Conservation (phyloP, 305 asterid species). For the Caryopteris hybrid region DNA sequence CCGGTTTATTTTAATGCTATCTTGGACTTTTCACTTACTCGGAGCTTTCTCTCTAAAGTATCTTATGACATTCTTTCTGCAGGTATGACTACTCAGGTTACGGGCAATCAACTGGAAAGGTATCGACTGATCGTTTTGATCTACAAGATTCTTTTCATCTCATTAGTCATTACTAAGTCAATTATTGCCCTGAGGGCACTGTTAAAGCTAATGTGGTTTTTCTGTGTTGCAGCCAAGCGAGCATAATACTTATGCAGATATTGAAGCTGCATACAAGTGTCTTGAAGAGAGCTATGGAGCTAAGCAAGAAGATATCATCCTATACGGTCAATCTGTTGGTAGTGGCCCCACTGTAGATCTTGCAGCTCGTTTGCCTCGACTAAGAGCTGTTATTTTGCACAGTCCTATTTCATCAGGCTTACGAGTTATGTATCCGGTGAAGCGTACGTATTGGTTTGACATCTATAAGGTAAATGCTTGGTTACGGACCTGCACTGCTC, state of each 20-base stretch:
- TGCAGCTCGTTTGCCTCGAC: constrained; percentile 80
- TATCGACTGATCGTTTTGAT: constrained; percentile 21
- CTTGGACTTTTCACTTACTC: constrained; percentile 6
- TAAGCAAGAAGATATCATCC: constrained; percentile 89
- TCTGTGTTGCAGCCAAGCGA: constrained; percentile 81
- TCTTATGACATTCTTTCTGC: constrained; percentile 25
- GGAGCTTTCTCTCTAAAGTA: neutral
- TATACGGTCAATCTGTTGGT: constrained; percentile 96
- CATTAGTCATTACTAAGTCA: constrained; percentile 6
- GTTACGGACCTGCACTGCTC: neutral
- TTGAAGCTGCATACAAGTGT: constrained; percentile 92
- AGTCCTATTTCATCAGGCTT: constrained; percentile 92
- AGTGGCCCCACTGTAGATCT: constrained; percentile 97
- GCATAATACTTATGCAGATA: constrained; percentile 91
- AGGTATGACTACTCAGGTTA: constrained; percentile 98
- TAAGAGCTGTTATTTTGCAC: constrained; percentile 84
- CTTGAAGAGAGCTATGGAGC: constrained; percentile 88
- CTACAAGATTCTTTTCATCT: constrained; percentile 7
- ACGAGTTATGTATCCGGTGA: constrained; percentile 97
- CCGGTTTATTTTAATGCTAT: neutral
- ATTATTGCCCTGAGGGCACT: constrained; percentile 5
- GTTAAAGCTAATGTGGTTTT: constrained; percentile 16
- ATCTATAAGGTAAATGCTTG: constrained; percentile 66
- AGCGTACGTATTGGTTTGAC: constrained; percentile 97
- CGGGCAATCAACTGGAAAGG: constrained; percentile 98